Evolutionary conservation across 2,329 filamentous ascomycete species (phyloP).

Genomic region (Sporothrix curviconia): DNA sequence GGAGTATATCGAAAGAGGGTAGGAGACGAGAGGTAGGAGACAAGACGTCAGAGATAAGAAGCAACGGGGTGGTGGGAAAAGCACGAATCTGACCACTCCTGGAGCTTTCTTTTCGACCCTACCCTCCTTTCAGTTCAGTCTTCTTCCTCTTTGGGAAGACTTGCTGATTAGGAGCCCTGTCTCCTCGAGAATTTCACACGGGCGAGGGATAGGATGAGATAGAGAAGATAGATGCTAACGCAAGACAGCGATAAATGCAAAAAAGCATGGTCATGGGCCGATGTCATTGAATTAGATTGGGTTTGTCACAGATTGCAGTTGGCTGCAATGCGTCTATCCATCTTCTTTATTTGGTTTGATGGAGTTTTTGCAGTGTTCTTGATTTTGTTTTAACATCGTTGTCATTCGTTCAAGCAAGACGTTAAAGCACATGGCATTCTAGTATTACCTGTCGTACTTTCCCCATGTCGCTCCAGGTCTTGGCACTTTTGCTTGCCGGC

Average conservation of each 20-base stretch:
- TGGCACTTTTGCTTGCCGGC: conserved; percentile 1
- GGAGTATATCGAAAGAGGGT: not conserved
- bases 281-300: not conserved
- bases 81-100: not conserved
- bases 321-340: not conserved
- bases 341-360: not conserved
- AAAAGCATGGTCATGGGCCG: not conserved
- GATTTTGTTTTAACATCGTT: not conserved
- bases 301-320: not conserved
- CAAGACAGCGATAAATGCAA: not conserved
- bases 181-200: not conserved
- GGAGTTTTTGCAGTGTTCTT: not conserved
- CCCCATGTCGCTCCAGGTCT: not conserved
- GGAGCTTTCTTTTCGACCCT: not conserved
- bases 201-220: not conserved
- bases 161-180: not conserved
- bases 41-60: not conserved
- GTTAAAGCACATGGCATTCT: too few relatives aligned
- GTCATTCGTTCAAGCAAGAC: too few relatives aligned
- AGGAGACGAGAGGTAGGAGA: too few relatives aligned
- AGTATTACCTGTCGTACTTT: too few relatives aligned
- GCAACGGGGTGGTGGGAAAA: not conserved
- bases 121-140: not conserved
- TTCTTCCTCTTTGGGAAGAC: not conserved
- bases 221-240: not conserved